Evolutionary conservation across 2,329 filamentous ascomycete genomes (phyloP), one percentile per base, ranked within the genome.

Genomic region (Emergomyces africanus): DNA sequence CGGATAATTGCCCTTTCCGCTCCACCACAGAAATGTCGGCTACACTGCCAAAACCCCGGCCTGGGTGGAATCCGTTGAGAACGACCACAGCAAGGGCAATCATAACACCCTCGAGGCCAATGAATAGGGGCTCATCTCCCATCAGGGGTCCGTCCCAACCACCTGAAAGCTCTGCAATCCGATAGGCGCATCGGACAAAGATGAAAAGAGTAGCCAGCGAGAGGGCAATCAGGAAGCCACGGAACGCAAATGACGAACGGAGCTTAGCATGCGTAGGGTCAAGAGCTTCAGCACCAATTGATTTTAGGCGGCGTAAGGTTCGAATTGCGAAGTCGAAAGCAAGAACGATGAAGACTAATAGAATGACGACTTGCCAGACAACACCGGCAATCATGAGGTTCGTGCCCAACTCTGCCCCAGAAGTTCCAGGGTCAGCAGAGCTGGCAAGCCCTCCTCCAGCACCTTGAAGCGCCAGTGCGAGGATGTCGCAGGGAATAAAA

Each of bases 361-460:
- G 74, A 5, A 81, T 83, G 61, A 78, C 70, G 49, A 86, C 83
- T 65, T 87, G 84, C 67, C 81, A 82, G 20, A 76, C 69, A 0
- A 87, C 77, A 37, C 85, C 85, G 4, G 82, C 82, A n/a, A 87
- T 77, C 78, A 84, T 84, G 71, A 86, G 79, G 66, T 86, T 74
- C 62, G 80, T 77, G n/a, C 83, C 84, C 0, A 66, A 64, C 0
- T 71, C 62, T 15, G 72, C 64, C 18, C 67, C 67, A 5, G 72
- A 58, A 50, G 73, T 63, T 57, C 75, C 67, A 54, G 75, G 56
- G 37, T 67, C 60, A n/a, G 77, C 73, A 14, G 73, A 68, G 8
- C 78, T 74, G 28, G 80, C 77, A 57, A 85, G 67, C 33, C 74
- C 82, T n/a, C 83, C 84, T 49, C 84, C 84, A 0, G 76, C 73